A percentile compares a stretch with the other conserved stretches of the same genome.
Evolutionary conservation across 345 rosid genomes (phyloP).

Genomic region (Litchi chinensis): DNA sequence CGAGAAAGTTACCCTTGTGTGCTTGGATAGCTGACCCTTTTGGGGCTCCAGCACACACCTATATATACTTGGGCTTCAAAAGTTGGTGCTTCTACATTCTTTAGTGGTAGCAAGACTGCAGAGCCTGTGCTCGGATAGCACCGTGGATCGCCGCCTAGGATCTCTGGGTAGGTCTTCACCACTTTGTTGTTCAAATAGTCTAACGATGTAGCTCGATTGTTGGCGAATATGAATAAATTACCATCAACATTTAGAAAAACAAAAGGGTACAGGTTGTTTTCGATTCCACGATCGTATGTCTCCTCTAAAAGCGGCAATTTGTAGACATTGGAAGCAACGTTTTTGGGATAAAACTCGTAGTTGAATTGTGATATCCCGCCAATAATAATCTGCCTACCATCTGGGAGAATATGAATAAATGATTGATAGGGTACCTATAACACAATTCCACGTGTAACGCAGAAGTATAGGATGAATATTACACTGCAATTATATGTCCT

Average conservation of each 20-base stretch:
- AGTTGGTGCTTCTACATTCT: slow-evolving; percentile 37
- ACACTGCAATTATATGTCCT: too few species aligned
- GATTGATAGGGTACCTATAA: slow-evolving; percentile 54
- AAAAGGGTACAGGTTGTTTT: slow-evolving; percentile 84
- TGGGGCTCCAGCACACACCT: slow-evolving; percentile 86
- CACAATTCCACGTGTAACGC: too few species aligned
- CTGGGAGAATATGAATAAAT: slow-evolving; percentile 67
- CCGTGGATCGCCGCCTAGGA: slow-evolving; percentile 78
- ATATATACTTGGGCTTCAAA: slow-evolving; percentile 58
- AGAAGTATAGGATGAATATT: too few species aligned
- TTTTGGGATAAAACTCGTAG: slow-evolving; percentile 74
- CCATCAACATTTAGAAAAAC: slow-evolving; percentile 70
- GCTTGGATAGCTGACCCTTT: slow-evolving; percentile 51
- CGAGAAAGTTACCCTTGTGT: slow-evolving; percentile 34
- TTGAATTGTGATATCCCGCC: slow-evolving; percentile 71
- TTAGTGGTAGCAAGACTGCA: slow-evolving; percentile 71
- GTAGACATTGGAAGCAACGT: slow-evolving; percentile 24
- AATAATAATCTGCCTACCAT: slow-evolving; percentile 61
- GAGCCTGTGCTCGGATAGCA: slow-evolving; percentile 86
- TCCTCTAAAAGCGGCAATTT: slow-evolving; percentile 55
- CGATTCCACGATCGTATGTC: slow-evolving; percentile 47
- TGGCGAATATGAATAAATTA: slow-evolving; percentile 68
- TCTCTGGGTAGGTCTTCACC: slow-evolving; percentile 58
- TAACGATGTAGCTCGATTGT: slow-evolving; percentile 65
- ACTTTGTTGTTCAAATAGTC: slow-evolving; percentile 48